Percentiles rank a stretch among this genome's conserved stretches.
phyloP scores from a whole-genome alignment of 1,284 basidiomycete genomes.

The Fomitopsis betulina region DNA sequence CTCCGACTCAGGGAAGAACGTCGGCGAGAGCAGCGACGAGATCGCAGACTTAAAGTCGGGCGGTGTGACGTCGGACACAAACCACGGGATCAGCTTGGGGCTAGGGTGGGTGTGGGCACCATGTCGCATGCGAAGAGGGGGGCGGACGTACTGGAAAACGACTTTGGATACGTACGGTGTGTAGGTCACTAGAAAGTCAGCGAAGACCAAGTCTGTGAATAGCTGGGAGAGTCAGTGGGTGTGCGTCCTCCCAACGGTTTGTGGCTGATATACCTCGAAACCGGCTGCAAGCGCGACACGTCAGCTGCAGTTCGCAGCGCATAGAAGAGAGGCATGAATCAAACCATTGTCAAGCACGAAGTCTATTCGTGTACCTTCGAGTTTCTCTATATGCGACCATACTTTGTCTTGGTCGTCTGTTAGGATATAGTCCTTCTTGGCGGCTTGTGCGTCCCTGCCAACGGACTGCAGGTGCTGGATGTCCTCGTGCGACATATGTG shows the following conservation, averaged over 20 bases:
- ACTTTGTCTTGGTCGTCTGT: conserved; percentile 77
- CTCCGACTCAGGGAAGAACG: conserved; percentile 45
- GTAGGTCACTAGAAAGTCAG: conserved; percentile 88
- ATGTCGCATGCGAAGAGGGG: neutral
- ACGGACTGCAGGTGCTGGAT: conserved; percentile 83
- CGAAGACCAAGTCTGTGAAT: conserved; percentile 92
- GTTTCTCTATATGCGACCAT: conserved; percentile 69
- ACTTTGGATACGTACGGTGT: conserved; percentile 80
- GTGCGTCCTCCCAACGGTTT: neutral
- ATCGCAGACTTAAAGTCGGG: conserved; percentile 65
- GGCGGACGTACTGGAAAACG: conserved; percentile 77
- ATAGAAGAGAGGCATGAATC: conserved; percentile 11
- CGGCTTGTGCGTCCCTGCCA: conserved; percentile 71
- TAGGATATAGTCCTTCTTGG: conserved; percentile 76
- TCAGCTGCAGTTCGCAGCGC: neutral
- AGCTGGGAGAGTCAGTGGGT: conserved; percentile 43
- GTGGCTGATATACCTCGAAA: conserved; percentile 61
- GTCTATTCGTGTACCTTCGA: conserved; percentile 68
- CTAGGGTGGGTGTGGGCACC: conserved; percentile 32
- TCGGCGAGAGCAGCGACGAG: conserved; percentile 50
- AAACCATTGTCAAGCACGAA: conserved; percentile 90
- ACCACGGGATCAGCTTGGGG: conserved; percentile 90
- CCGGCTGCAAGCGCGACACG: conserved; percentile 52
- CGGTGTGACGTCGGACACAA: conserved; percentile 88
- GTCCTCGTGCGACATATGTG: conserved; percentile 75